A percentile compares a stretch with the other conserved stretches of the same genome.
Conservation (phyloP, 73 alveolate genomes). For the Breviolum minutum region DNA sequence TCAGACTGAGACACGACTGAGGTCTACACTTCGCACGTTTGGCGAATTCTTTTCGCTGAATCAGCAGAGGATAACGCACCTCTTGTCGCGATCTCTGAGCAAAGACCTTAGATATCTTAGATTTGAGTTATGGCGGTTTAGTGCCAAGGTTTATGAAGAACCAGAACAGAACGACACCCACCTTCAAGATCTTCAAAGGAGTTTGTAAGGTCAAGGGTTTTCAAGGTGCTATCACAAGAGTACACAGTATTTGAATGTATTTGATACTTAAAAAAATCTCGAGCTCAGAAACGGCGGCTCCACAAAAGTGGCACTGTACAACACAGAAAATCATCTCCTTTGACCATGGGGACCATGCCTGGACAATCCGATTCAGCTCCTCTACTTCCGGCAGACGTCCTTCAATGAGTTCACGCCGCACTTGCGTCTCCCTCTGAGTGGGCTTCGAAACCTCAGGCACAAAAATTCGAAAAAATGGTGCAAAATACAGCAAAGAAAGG, state of each 20-base stretch:
- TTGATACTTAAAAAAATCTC: too few species aligned
- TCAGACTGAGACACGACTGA: not conserved
- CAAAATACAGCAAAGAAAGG: not conserved
- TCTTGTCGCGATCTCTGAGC: constrained; percentile 76
- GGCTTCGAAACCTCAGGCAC: constrained; percentile 43
- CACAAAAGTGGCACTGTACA: too few species aligned
- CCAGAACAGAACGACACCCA: too few species aligned
- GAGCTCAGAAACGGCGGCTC: too few species aligned
- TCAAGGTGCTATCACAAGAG: too few species aligned
- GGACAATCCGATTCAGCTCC: constrained; percentile 29
- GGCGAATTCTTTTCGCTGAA: constrained; percentile 72
- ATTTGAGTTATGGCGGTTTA: too few species aligned
- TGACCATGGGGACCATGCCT: not conserved
- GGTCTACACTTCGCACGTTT: constrained; percentile 50
- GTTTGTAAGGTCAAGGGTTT: too few species aligned
- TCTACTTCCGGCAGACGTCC: constrained; percentile 27
- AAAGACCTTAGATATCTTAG: too few species aligned
- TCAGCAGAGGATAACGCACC: constrained; percentile 67
- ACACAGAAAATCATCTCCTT: not conserved
- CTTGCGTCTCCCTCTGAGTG: constrained; percentile 39
- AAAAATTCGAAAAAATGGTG: not conserved
- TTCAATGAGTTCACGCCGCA: constrained; percentile 23
- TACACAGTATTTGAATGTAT: too few species aligned
- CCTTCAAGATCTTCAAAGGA: too few species aligned
- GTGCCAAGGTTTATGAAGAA: too few species aligned